Percentiles rank a stretch among this genome's conserved stretches.
These are phyloP conservation scores for Galerina marginata DNA, from an alignment of 768 basidiomycete genomes.

Conservation along the genomic window DNA sequence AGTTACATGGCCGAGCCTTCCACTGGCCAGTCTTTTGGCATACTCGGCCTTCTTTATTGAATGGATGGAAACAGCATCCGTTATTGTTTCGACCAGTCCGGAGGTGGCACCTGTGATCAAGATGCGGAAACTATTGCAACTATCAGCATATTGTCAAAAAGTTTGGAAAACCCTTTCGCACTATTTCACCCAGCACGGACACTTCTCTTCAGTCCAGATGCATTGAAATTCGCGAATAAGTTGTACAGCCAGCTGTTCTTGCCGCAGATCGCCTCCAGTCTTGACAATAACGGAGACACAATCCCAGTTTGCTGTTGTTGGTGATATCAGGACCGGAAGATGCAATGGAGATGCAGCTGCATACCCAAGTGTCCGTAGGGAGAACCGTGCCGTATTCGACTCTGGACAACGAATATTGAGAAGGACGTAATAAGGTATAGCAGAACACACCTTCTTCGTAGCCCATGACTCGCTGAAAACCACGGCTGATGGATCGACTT, in stretches of 20 bases:
- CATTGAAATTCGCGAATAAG: conserved; percentile 90
- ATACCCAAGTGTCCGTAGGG: conserved; percentile 95
- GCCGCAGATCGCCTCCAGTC: conserved; percentile 94
- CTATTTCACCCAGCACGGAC: conserved; percentile 94
- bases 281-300: conserved; percentile 98
- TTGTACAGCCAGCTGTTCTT: conserved; percentile 97
- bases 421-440: conserved; percentile 1
- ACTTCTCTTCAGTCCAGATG: conserved; percentile 96
- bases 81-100: conserved; percentile 96
- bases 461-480: conserved; percentile 97
- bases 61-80: conserved; percentile 97
- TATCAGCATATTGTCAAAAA: background rate
- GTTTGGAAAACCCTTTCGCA: conserved; percentile 35
- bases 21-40: conserved; percentile 81
- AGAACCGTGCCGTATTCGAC: conserved; percentile 89
- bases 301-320: conserved; percentile 70
- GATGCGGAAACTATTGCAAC: conserved; percentile 81
- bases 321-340: conserved; percentile 2
- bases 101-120: conserved; percentile 92
- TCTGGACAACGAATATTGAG: conserved; percentile 42
- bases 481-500: conserved; percentile 93
- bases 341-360: conserved; percentile 23
- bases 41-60: conserved; percentile 99
- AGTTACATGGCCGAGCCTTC: conserved; percentile 85
- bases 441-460: conserved; percentile 75